Percentiles rank a stretch among this genome's conserved stretches.
phyloP scores from a whole-genome alignment of 2,329 filamentous ascomycete genomes.

The Venturia oleaginea region DNA sequence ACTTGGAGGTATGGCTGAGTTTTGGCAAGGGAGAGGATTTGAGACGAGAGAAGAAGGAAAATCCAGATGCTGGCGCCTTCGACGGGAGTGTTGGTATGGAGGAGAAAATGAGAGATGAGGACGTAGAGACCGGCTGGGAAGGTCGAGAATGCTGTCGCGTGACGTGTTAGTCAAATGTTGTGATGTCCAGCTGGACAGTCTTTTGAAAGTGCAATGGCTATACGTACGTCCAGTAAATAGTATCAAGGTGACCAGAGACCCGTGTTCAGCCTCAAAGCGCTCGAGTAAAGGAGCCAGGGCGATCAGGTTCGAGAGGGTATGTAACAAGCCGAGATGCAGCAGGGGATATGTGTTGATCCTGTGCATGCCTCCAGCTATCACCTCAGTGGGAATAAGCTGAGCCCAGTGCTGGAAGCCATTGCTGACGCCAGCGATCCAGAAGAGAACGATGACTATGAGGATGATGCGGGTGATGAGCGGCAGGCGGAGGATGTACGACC shows the following conservation, averaged over 20 bases:
- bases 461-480: conserved; percentile 76
- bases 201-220: background rate
- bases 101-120: conserved; percentile 62
- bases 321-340: conserved; percentile 69
- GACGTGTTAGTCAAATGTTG: background rate
- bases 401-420: conserved; percentile 69
- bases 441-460: conserved; percentile 53
- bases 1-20: conserved; percentile 64
- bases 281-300: conserved; percentile 83
- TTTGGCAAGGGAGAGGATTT: conserved; percentile 77
- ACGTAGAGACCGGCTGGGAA: conserved; percentile 78
- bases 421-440: conserved; percentile 58
- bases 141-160: conserved; percentile 31
- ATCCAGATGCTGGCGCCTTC: conserved; percentile 89
- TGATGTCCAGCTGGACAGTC: background rate
- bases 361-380: conserved; percentile 45
- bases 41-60: conserved; percentile 75
- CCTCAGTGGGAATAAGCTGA: conserved; percentile 55
- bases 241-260: conserved; percentile 77
- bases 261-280: conserved; percentile 86
- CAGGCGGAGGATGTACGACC: conserved; percentile 75
- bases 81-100: conserved; percentile 63
- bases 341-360: conserved; percentile 87
- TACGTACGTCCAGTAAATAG: conserved; percentile 84
- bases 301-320: conserved; percentile 69